phyloP scores from a whole-genome alignment of 768 basidiomycete species.

The Trametes meyenii region DNA sequence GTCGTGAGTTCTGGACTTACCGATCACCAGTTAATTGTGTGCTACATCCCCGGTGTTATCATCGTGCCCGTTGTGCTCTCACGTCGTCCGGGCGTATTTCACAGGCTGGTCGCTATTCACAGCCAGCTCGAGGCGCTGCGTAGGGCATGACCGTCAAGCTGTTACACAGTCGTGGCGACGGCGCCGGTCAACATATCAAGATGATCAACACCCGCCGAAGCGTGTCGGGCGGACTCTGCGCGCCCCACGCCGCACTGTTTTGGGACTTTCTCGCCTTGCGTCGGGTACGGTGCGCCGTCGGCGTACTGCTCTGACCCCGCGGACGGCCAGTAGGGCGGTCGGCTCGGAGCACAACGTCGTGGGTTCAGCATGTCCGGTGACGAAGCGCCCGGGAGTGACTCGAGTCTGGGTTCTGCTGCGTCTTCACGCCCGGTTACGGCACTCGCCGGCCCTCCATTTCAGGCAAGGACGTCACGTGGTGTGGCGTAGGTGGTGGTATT shows the following conservation, averaged over 20 bases:
- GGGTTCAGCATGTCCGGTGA: constrained; percentile 20
- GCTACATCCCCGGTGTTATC: background rate
- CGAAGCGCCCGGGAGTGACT: constrained; percentile 17
- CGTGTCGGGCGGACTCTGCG: background rate
- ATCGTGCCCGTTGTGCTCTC: background rate
- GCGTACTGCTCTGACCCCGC: background rate
- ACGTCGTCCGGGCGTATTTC: background rate
- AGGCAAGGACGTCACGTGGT: constrained; percentile 20
- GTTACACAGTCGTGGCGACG: constrained; percentile 9
- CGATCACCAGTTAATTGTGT: constrained; percentile 7
- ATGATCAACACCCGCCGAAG: constrained; percentile 17
- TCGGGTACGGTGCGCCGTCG: background rate
- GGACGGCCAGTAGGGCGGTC: background rate
- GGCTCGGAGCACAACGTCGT: constrained; percentile 28
- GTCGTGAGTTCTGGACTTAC: constrained; percentile 6
- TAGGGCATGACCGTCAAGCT: background rate
- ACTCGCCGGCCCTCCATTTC: constrained; percentile 1
- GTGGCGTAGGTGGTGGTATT: constrained; percentile 18
- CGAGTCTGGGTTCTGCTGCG: background rate
- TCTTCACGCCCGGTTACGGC: background rate
- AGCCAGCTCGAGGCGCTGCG: background rate
- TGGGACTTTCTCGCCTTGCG: background rate
- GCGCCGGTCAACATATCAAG: constrained; percentile 16
- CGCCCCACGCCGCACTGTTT: background rate
- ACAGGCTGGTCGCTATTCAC: background rate